Evolutionary conservation across 2,329 filamentous ascomycete genomes (phyloP).

Genomic region (Apiospora arundinis): DNA sequence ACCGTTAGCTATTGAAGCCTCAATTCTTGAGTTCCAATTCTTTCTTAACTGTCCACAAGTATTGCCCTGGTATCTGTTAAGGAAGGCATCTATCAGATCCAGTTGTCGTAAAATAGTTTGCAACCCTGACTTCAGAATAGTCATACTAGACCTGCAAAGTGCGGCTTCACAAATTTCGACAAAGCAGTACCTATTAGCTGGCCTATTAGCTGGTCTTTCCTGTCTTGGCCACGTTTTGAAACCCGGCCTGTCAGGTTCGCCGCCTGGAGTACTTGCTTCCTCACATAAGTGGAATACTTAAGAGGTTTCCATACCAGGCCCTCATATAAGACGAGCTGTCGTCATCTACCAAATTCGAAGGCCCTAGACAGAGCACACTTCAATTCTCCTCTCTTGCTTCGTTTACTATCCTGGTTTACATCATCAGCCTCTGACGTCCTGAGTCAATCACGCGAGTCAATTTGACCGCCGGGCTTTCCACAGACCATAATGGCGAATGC

Average conservation of each 20-base stretch:
- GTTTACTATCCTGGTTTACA: neutral
- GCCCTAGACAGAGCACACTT: neutral
- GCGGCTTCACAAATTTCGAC: neutral
- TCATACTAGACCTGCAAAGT: neutral
- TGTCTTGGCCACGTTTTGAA: slow-evolving; percentile 20
- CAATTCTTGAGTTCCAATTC: neutral
- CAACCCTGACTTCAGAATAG: neutral
- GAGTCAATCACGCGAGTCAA: neutral
- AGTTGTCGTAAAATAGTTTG: neutral
- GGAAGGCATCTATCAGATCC: no score
- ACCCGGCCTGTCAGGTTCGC: neutral
- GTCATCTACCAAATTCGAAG: neutral
- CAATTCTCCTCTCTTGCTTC: neutral
- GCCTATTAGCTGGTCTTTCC: neutral
- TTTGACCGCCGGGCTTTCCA: neutral
- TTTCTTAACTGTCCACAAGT: neutral
- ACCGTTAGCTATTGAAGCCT: neutral
- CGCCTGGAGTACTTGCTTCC: neutral
- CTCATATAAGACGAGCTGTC: neutral
- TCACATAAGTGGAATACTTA: neutral
- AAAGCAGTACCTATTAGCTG: neutral
- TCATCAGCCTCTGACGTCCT: neutral
- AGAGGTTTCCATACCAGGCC: neutral
- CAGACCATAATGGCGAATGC: slow-evolving; percentile 27
- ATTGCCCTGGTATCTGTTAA: neutral